These are phyloP conservation scores for Macrocybe sp. DNA, from an alignment of 1,284 basidiomycete species.

Conservation along the genomic window DNA sequence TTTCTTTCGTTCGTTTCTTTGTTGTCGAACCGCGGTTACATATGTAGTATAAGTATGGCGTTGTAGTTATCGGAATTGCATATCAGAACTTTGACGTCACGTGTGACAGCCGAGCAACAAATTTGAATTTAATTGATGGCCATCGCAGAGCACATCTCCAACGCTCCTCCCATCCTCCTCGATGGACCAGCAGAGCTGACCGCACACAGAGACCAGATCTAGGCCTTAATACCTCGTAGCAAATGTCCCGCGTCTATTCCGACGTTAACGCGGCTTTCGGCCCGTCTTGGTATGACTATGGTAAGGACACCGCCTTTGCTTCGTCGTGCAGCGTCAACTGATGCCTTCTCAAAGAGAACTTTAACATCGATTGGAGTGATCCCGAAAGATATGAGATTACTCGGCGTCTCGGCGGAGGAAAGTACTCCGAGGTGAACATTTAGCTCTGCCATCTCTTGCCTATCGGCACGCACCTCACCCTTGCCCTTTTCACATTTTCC, in stretches of 20 bases:
- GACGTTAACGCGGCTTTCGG: constrained; percentile 43
- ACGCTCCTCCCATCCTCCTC: constrained; percentile 10
- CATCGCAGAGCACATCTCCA: neutral
- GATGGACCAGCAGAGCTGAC: constrained; percentile 15
- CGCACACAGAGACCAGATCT: neutral
- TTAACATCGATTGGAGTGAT: constrained; percentile 68
- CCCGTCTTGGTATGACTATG: constrained; percentile 48
- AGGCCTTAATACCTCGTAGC: neutral
- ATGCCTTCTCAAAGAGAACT: constrained; percentile 45
- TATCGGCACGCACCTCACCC: neutral
- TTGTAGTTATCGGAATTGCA: no score
- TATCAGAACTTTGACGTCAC: no score
- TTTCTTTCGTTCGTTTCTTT: no score
- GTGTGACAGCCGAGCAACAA: no score
- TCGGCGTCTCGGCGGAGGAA: constrained; percentile 74
- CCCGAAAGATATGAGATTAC: constrained; percentile 83
- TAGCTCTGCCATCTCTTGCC: neutral
- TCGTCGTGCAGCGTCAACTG: neutral
- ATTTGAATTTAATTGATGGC: no score
- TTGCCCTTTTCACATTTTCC: constrained; percentile 5
- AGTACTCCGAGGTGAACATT: constrained; percentile 62
- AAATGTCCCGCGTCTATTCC: constrained; percentile 47
- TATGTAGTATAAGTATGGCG: no score
- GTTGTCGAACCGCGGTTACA: no score
- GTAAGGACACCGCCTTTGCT: constrained; percentile 22